phyloP scores from a whole-genome alignment of 139 green algal species.

The Volvox africanus region DNA sequence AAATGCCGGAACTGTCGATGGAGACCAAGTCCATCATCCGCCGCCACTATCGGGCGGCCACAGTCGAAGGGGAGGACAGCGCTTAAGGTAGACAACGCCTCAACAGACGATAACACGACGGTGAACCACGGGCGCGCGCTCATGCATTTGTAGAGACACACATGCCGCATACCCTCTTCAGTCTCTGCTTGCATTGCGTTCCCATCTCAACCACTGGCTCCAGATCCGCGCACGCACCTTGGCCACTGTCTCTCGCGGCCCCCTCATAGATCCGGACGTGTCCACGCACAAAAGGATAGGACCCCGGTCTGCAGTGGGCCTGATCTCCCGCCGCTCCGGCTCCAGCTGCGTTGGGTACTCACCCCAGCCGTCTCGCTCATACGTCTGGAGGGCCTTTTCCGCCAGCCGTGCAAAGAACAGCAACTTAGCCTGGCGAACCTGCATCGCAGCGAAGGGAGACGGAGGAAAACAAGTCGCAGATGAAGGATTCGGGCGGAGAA shows the following conservation, averaged over 20 bases:
- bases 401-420: slow-evolving; percentile 88
- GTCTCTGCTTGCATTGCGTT: too few relatives aligned
- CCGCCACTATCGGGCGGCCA: too few relatives aligned
- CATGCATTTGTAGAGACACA: too few relatives aligned
- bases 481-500: too few relatives aligned
- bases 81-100: too few relatives aligned
- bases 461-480: background rate
- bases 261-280: slow-evolving; percentile 73
- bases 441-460: background rate
- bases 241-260: slow-evolving; percentile 85
- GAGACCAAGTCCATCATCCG: too few relatives aligned
- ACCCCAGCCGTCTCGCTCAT: slow-evolving; percentile 91
- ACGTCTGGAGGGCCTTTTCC: slow-evolving; percentile 87
- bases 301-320: slow-evolving; percentile 82
- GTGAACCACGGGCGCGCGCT: too few relatives aligned
- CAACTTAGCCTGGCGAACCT: slow-evolving; percentile 83
- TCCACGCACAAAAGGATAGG: slow-evolving; percentile 95
- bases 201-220: background rate
- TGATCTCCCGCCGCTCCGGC: slow-evolving; percentile 82
- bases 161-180: too few relatives aligned
- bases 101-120: too few relatives aligned
- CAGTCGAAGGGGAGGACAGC: too few relatives aligned
- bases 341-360: slow-evolving; percentile 83
- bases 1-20: too few relatives aligned
- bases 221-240: slow-evolving; percentile 74